Evolutionary conservation across 495 filamentous ascomycete species (phyloP), one percentile per base, ranked within the genome.

Genomic region (Aspergillus olivimuriae): DNA sequence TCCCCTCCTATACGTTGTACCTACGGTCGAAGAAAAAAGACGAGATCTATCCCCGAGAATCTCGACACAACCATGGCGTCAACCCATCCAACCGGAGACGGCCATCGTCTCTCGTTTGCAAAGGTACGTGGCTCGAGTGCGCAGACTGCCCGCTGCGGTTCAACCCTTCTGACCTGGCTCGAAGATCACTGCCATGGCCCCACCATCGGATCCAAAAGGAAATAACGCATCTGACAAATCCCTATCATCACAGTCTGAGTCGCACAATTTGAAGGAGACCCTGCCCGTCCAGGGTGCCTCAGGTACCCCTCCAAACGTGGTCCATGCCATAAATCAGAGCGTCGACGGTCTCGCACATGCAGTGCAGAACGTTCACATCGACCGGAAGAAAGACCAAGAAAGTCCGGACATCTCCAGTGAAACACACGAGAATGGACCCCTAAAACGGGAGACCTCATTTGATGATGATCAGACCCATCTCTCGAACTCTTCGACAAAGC

Each of bases 401-500:
- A 56, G 47, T 34, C 54, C 57, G 24, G 50, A 51, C 8, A 59
- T 61, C 24, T 61, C 61, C 6, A 33, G 44, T 24, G 58, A 57
- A 39, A 51, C 34, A n/a, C 63, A 57, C 31, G 58, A 53, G 12
- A 58, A 62, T 47, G 55, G 57, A 18, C 16, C 61, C 23, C 51
- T 70, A 23, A 69, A 68, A 53, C 57, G 62, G 37, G 62, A 69
- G 42, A 61, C 57, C 36, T 73, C 61, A 7, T 71, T 73, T 51
- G 74, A 77, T 39, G 74, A 77, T 53, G 71, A 75, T 45, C 69
- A 65, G 65, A 94, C 75, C 65, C 87, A 73, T 68, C 71, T 74
- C 66, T 89, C 60, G 52, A 88, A 62, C 53, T 91, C 69, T 58
- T 90, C 81, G 5, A 89, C 82, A 3, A 95, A 94, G 61, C 83